Base-by-base conservation (phyloP, 352 stramenopile species). In the Phytophthora citricola region DNA sequence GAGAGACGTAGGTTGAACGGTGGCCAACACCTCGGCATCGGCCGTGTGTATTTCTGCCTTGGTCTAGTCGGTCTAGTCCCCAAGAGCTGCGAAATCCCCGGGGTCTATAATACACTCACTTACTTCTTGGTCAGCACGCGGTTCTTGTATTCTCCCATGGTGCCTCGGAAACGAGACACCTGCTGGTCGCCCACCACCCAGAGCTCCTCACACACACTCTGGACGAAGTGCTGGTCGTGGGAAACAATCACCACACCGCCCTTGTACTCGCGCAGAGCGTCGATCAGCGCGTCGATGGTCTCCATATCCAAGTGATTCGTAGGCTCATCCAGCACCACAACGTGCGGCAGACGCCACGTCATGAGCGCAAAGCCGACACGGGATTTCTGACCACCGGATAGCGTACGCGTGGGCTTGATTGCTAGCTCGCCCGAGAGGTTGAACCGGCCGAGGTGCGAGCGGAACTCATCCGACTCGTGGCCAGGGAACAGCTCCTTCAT, bases 161-260 rank as follows among this genome's bases (percentile, higher is more conserved):
- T 85, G 26, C 87, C 87, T 48, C 69, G 74, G 76, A 94, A 95
- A 26, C 83, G 84, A 49, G 73, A 51, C 36, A 95, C 88, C 65
- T 93, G 90, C 55, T 90, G 52, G 24, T 93, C 73, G 41, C 83
- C 84, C 6, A 95, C 88, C 46, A 95, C 88, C 94, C 94, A 99
- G 5, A 99, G 75, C 74, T 99, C 95, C 32, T 92, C 72, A 65
- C 93, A 98, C 38, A 98, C 91, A 61, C 97, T 96, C 43, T 94
- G 98, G 67, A 99, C 96, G 64, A 99, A 99, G 81, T 99, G 98
- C 74, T 98, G 88, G 91, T 99, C 96, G 80, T 99, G 97, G 3
- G 94, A 98, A 15, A 99, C 96, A 44, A 99, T 89, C 55, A 99
- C 81, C 5, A 98, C 96, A 63, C 94, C 97, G 46, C 98, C 97